A percentile compares a stretch with the other conserved stretches of the same genome.
These are phyloP conservation scores for Graphium sp. DNA, from an alignment of 2,329 filamentous ascomycete species.

Conservation along the genomic window DNA sequence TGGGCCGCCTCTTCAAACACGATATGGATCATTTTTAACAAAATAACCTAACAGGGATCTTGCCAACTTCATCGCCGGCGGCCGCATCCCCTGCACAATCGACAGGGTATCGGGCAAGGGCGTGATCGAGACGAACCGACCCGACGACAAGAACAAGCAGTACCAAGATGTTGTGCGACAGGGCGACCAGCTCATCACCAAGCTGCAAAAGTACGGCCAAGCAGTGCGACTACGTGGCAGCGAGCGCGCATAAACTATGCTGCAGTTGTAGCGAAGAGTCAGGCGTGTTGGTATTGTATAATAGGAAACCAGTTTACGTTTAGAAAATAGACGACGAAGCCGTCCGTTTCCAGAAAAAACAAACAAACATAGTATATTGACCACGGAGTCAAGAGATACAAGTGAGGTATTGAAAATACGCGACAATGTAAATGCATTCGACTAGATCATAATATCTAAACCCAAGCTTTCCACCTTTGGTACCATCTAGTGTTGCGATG, in stretches of 20 bases:
- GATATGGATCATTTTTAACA: neutral
- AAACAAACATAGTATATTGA: too few relatives aligned
- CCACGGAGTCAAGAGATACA: too few relatives aligned
- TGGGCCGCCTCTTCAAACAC: neutral
- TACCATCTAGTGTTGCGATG: too few relatives aligned
- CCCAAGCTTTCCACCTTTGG: too few relatives aligned
- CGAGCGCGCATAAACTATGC: conserved; percentile 67
- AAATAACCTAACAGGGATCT: conserved; percentile 53
- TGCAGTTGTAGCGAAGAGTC: too few relatives aligned
- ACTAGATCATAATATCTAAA: too few relatives aligned
- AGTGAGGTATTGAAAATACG: too few relatives aligned
- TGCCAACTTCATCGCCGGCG: conserved; percentile 89
- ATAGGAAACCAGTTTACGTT: too few relatives aligned
- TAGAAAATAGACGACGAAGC: too few relatives aligned
- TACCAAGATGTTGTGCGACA: conserved; percentile 97
- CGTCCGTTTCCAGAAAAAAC: too few relatives aligned
- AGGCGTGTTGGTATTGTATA: too few relatives aligned
- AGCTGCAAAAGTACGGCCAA: conserved; percentile 98
- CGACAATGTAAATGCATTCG: too few relatives aligned
- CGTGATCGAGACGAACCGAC: conserved; percentile 93
- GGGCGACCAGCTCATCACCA: conserved; percentile 93
- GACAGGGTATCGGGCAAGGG: conserved; percentile 93
- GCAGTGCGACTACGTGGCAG: conserved; percentile 86
- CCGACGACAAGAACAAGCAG: conserved; percentile 99
- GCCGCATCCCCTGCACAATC: conserved; percentile 90